Base-by-base conservation (phyloP, 1,284 basidiomycete species). In the Cystobasidium sp. region DNA sequence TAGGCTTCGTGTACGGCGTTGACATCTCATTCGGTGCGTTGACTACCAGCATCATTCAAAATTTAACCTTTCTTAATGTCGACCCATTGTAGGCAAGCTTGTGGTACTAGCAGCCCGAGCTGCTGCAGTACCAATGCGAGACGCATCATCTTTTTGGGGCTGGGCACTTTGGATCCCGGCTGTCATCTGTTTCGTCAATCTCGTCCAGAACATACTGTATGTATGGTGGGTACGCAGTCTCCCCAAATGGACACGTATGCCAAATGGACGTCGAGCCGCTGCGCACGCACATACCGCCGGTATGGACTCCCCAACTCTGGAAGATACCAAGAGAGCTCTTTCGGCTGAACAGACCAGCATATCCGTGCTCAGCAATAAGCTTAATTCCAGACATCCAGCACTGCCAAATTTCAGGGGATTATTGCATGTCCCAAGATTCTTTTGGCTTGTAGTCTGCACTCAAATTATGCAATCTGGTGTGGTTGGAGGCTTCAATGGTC, bases 401-500 rank as follows among this genome's bases (percentile, higher is more conserved):
- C 20, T 71, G n/a, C 69, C 61, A 52, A 31, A 71, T 18, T 51
- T 71, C 59, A 6, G n/a, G 20, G 31, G 46, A 3, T 18, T 51
- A 10, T 46, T 71, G 18, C 37, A 10, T 20, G 59, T 77, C 31
- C 76, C 76, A 5, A 44, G 67, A n/a, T 74, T 58, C 6, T 82
- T 82, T 76, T 82, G 80, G 80, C 64, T 81, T 46, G 69, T 71
- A 3, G 65, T 63, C 44, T 63, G 47, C n/a, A 74, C 62, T 7
- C 61, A 68, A 51, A 71, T 82, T 8, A 77, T 82, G 53, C 82
- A 84, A 76, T 80, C 82, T 18, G 81, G 82, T 8, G 80, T 82
- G 0, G 81, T 84, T 6, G 77, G 77, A 20, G 80, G 82, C n/a
- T 85, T 83, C 76, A 80, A 78, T 7, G 78, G 80, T 22, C 84